Conservation (phyloP, 768 basidiomycete species). For the Imleria badia region DNA sequence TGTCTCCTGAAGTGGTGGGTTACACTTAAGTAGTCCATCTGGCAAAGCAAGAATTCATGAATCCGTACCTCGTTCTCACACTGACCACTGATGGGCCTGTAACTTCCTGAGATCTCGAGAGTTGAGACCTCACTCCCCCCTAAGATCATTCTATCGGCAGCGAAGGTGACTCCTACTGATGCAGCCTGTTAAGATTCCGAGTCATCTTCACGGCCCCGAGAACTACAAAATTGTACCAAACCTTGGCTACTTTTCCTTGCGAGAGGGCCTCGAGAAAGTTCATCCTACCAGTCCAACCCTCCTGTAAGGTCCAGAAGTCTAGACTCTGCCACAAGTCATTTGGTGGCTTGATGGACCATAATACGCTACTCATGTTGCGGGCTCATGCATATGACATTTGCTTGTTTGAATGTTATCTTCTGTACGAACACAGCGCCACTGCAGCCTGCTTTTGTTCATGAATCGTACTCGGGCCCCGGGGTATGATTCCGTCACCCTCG, state of each 20-base stretch:
- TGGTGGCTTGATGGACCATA: slow-evolving; percentile 28
- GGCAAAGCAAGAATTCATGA: slow-evolving; percentile 8
- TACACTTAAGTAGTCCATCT: slow-evolving; percentile 3
- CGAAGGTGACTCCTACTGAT: slow-evolving; percentile 11
- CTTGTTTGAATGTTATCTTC: not conserved
- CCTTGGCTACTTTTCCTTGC: not conserved
- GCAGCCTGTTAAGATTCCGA: slow-evolving; percentile 3
- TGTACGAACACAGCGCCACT: slow-evolving; percentile 21
- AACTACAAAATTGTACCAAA: not conserved
- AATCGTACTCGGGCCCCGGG: not conserved
- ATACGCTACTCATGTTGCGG: slow-evolving; percentile 11
- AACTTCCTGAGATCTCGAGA: slow-evolving; percentile 2
- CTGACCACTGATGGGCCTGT: not conserved
- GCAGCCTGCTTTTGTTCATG: slow-evolving; percentile 8
- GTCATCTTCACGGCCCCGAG: slow-evolving; percentile 20
- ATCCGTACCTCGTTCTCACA: slow-evolving; percentile 16
- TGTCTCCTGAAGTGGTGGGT: slow-evolving; percentile 11
- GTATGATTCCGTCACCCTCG: not conserved
- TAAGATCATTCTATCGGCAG: not conserved
- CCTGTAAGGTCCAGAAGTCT: slow-evolving; percentile 2
- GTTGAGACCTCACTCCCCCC: not conserved
- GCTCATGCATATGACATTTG: not conserved
- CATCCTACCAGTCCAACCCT: not conserved
- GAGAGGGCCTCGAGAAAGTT: not conserved
- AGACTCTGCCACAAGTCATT: slow-evolving; percentile 24